phyloP scores from a whole-genome alignment of 441 rosid genomes.

The Metrosideros polymorpha region DNA sequence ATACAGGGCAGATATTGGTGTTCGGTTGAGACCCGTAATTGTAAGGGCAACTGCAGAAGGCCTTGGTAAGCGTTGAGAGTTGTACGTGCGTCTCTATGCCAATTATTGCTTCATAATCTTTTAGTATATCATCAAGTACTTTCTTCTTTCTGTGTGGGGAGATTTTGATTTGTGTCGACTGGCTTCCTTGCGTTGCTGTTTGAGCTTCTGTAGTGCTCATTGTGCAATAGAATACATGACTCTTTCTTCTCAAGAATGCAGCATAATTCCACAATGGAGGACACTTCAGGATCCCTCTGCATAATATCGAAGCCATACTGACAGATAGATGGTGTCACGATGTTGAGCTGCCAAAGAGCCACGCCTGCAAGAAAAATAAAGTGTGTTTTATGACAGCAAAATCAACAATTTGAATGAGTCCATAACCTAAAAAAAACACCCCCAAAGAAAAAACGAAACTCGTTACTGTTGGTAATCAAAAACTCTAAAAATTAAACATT shows the following conservation, averaged over 20 bases:
- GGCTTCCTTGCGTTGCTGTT: constrained; percentile 48
- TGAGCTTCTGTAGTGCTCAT: constrained; percentile 33
- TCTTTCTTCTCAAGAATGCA: constrained; percentile 37
- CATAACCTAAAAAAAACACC: neutral
- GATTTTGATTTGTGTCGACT: constrained; percentile 27
- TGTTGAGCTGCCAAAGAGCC: neutral
- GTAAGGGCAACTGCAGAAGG: constrained; percentile 83
- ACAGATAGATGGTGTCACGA: neutral
- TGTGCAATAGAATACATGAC: constrained; percentile 27
- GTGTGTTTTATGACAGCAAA: neutral
- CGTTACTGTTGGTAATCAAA: neutral
- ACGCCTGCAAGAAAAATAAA: neutral
- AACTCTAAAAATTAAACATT: neutral
- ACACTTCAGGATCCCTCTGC: constrained; percentile 39
- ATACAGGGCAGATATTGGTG: constrained; percentile 71
- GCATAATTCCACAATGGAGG: constrained; percentile 34
- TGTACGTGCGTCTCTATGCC: constrained; percentile 97
- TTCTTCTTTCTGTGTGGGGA: constrained; percentile 33
- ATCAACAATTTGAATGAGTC: neutral
- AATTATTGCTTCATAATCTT: constrained; percentile 70
- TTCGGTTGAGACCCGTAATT: constrained; percentile 72
- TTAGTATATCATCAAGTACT: constrained; percentile 33
- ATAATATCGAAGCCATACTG: constrained; percentile 51
- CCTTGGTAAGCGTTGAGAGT: constrained; percentile 78
- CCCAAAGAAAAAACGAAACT: neutral